Base-by-base conservation (phyloP, 495 filamentous ascomycete species). In the Penicillium lividum region DNA sequence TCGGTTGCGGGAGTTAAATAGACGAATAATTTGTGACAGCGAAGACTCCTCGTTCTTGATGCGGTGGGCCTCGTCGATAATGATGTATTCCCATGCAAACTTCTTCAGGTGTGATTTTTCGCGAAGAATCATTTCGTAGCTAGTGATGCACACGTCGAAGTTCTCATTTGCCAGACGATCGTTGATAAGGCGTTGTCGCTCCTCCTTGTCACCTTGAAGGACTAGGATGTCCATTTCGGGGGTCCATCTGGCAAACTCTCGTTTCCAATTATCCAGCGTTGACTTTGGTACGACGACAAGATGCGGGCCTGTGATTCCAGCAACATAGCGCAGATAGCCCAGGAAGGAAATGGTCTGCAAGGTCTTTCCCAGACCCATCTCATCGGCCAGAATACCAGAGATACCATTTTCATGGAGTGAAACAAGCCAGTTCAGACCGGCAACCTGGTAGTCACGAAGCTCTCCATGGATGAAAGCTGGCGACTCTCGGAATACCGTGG, bases 1-100 rank as follows among this genome's bases (percentile, higher is more conserved):
- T 25, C 95, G 88, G 68, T 98, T 98, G 62, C 95, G 82, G 7
- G 95, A 99, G 74, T 93, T 92, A 81, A 99, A 98, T 30, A 98
- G 77, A 56, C 95, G 91, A 59, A 99, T 97, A 55, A 98, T 95
- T 64, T 99, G 94, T 2, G 95, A 92, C 5, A 99, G 80, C 3
- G 95, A 95, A 0, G 95, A 99, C 71, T 97, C 91, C 71, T 99
- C 95, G 72, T 99, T 99, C 77, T 99, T 99, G 79, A 99, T 98
- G 22, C 95, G 91, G 70, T 99, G 95, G 5, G 95, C 95, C 63
- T 99, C 95, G 67, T 99, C 95, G 54, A 99, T 96, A 70, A 99
- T 97, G 73, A 99, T 98, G 70, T 99, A 99, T 70, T 99, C 94
- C 95, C 95, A 99, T 0, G 95, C 92, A 68, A 98, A 95, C 72